Base-by-base conservation (phyloP, 352 stramenopile species). In the Globisporangium takayamanum region DNA sequence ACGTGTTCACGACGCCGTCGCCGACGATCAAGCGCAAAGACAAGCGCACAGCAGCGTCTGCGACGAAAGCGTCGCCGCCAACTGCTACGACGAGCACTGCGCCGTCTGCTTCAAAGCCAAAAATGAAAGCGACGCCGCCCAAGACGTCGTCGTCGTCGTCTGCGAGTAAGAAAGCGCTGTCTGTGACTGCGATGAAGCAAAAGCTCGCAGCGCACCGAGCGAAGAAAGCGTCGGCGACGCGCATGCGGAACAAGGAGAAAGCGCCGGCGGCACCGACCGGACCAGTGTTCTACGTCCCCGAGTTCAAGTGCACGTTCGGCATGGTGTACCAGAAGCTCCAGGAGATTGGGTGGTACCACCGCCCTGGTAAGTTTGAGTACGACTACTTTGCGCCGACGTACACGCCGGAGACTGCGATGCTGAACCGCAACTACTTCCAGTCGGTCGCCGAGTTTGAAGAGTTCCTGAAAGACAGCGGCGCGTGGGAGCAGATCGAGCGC, bases 331-430 rank as follows among this genome's bases (percentile, higher is more conserved):
- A 74, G 42, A 76, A 68, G 49, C 67, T 92, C 25, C 70, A 92
- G 61, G 59, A 76, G 5, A 62, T 73, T 10, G 82, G 82, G 18
- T 92, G 79, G 79, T 62, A 78, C 54, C 72, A 89, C 66, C 73
- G 63, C 11, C 67, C 55, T 6, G 82, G 82, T 11, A 57, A 61
- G 39, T 92, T 92, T 30, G 82, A 87, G 68, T 92, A 92, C 64
- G 82, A 92, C 59, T 92, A 92, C 72, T 92, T 92, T 44, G 78
- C 79, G 28, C 82, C 82, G 2, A 72, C 71, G 8, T 89, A 83
- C 69, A 83, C 71, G 14, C 66, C 78, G 12, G 68, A 73, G 8
- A 88, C 57, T 4, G 76, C 82, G 20, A 67, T 79, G 41, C 20
- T 78, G 10, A 76, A 76, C 55, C 62, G 71, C 46, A 88, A 89